Percentiles rank a stretch among this genome's conserved stretches.
These are phyloP conservation scores for Cordyceps cateniannulata DNA, from an alignment of 2,329 filamentous ascomycete species.

Conservation along the genomic window DNA sequence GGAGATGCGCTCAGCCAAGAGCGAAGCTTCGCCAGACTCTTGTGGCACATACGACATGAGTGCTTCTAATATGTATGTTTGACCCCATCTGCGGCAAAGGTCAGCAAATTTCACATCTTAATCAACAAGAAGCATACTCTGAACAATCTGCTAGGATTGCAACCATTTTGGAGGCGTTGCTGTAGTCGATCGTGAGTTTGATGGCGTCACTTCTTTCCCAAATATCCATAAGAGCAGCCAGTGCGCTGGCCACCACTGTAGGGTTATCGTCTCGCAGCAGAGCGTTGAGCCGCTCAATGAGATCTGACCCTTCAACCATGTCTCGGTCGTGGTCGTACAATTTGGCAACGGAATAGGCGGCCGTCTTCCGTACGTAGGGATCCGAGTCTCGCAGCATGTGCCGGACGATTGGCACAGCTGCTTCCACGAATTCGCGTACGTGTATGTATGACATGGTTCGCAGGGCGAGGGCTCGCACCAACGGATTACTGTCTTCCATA, in stretches of 20 bases:
- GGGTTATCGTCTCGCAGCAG: slow-evolving; percentile 94
- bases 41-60: slow-evolving; percentile 97
- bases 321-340: slow-evolving; percentile 93
- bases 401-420: slow-evolving; percentile 79
- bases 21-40: slow-evolving; percentile 77
- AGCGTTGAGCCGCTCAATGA: slow-evolving; percentile 85
- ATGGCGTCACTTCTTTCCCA: slow-evolving; percentile 98
- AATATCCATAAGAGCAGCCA: slow-evolving; percentile 91
- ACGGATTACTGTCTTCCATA: slow-evolving; percentile 86
- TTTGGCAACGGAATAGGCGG: slow-evolving; percentile 93
- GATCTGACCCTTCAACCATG: slow-evolving; percentile 81
- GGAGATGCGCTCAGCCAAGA: slow-evolving; percentile 88
- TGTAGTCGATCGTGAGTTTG: slow-evolving; percentile 95
- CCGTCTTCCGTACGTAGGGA: slow-evolving; percentile 95
- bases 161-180: slow-evolving; percentile 95
- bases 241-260: slow-evolving; percentile 89
- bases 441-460: slow-evolving; percentile 97
- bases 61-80: slow-evolving; percentile 96
- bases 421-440: slow-evolving; percentile 90
- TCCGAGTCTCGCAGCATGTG: slow-evolving; percentile 77
- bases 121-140: slow-evolving; percentile 58
- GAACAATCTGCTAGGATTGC: slow-evolving; percentile 95
- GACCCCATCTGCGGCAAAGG: slow-evolving; percentile 68
- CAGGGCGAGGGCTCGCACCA: slow-evolving; percentile 85
- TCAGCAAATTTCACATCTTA: slow-evolving; percentile 6